These are phyloP conservation scores for Exsudoporus floridanus DNA, from an alignment of 1,284 basidiomycete species.

Conservation along the genomic window DNA sequence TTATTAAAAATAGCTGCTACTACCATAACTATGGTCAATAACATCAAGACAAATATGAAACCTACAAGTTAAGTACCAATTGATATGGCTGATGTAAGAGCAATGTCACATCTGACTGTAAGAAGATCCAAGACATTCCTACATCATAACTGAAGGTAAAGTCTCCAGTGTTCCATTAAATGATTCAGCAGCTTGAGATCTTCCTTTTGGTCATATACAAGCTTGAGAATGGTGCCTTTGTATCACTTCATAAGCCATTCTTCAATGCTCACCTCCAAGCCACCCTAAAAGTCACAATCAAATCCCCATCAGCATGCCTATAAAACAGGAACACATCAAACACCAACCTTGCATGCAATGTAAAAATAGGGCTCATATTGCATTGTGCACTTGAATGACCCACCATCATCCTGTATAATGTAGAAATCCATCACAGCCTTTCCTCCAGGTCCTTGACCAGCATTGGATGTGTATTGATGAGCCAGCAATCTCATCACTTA, in stretches of 20 bases:
- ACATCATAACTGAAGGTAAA: slow-evolving; percentile 89
- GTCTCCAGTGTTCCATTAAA: slow-evolving; percentile 85
- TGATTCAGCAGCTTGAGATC: slow-evolving; percentile 97
- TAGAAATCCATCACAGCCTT: slow-evolving; percentile 95
- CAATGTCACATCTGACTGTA: slow-evolving; percentile 81
- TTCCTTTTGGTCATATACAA: slow-evolving; percentile 85
- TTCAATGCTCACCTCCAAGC: slow-evolving; percentile 89
- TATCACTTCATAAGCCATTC: slow-evolving; percentile 96
- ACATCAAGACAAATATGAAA: too few relatives aligned
- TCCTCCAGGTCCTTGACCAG: slow-evolving; percentile 79
- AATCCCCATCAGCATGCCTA: not conserved
- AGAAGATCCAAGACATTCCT: slow-evolving; percentile 92
- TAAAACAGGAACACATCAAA: not conserved
- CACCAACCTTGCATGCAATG: slow-evolving; percentile 82
- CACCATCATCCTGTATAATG: slow-evolving; percentile 96
- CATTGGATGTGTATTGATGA: slow-evolving; percentile 99
- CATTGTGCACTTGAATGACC: slow-evolving; percentile 93
- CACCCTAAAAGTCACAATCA: slow-evolving; percentile 49
- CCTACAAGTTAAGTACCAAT: too few relatives aligned
- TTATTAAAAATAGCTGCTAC: too few relatives aligned
- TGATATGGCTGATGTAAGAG: too few relatives aligned
- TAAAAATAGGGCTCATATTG: slow-evolving; percentile 95
- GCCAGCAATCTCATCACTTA: slow-evolving; percentile 90
- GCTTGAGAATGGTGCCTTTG: slow-evolving; percentile 81
- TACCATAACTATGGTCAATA: too few relatives aligned